Percentiles rank a stretch among this genome's conserved stretches.
Conservation (phyloP, 768 basidiomycete genomes). For the Neoboletus subvelutipes region DNA sequence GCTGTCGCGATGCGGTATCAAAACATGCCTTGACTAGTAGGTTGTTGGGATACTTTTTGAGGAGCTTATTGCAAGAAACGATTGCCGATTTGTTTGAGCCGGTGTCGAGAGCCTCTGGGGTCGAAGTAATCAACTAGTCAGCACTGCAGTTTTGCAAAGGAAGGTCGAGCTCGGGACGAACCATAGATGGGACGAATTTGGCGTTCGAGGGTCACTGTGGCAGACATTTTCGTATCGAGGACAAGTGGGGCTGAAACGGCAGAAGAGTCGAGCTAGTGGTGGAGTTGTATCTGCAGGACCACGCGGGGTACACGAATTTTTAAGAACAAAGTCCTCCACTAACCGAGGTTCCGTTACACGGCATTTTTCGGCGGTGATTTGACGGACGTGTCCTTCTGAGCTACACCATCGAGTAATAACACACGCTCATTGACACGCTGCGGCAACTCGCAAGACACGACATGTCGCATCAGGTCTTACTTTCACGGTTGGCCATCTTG, state of each 20-base stretch:
- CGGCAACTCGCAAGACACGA: constrained; percentile 1
- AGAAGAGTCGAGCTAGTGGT: neutral
- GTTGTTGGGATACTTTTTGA: constrained; percentile 82
- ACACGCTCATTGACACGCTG: neutral
- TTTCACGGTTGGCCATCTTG: constrained; percentile 32
- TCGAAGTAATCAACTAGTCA: neutral
- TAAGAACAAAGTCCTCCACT: constrained; percentile 16
- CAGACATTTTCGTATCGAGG: constrained; percentile 42
- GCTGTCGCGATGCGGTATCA: neutral
- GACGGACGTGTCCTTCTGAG: constrained; percentile 2
- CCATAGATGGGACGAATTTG: constrained; percentile 87
- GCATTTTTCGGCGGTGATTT: constrained; percentile 26
- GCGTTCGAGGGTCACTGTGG: constrained; percentile 61
- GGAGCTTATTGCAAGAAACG: constrained; percentile 80
- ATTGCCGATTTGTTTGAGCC: constrained; percentile 86
- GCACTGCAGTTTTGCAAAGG: neutral
- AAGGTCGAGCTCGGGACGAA: constrained; percentile 32
- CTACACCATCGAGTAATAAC: neutral
- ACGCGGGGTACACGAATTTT: constrained; percentile 24
- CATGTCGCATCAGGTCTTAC: constrained; percentile 44
- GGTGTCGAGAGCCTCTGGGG: constrained; percentile 78
- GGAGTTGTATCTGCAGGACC: constrained; percentile 2
- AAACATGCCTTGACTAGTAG: constrained; percentile 61
- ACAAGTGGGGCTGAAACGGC: neutral
- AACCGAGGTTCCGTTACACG: constrained; percentile 29